Evolutionary conservation across 257 asterid genomes (phyloP), one percentile per base, ranked within the genome.

Genomic region (Penstemon newberryi): DNA sequence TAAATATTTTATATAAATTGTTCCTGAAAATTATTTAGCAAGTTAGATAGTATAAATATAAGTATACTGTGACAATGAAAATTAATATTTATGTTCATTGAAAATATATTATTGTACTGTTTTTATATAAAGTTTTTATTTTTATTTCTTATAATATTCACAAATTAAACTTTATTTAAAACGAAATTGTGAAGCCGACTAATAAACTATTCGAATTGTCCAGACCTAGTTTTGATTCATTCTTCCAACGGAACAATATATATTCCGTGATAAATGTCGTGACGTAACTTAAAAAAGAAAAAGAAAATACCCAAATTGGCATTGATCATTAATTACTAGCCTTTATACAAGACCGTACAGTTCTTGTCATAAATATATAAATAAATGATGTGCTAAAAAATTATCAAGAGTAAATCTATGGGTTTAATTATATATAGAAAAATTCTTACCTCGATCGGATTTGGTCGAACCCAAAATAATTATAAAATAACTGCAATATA

Each of bases 181-280:
- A 46, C 33, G 33, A 25, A 25, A 25, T 25, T 25, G 0, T 15
- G 18, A 67, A 9, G 41, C 56, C 8, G 44, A 25, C 61, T 62
- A 46, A 74, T 54, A 50, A 45, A 56, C 46, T 51, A 43, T 13
- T 50, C 25, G 0, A 73, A 60, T 60, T 18, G 6, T 37, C 56
- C 33, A n/a, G 1, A 18, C 40, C 60, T 36, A 71, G 6, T 50
- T 71, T 46, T 10, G 11, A 58, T 65, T 25, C 6, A 18, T 56
- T 65, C 19, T 58, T 65, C 51, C 38, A 15, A 47, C 15, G 10
- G 8, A 33, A 59, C 39, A 42, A 13, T 66, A 42, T 50, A 5
- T 4, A 55, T 65, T 25, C 47, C 5, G 10, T 12, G 41, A 57
- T 72, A 65, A 73, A 25, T 49, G 54, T 0, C 54, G n/a, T 15